These are phyloP conservation scores for Physcomitrellopsis africana DNA, from an alignment of 225 moss, liverwort and hornwort genomes.

Conservation along the genomic window DNA sequence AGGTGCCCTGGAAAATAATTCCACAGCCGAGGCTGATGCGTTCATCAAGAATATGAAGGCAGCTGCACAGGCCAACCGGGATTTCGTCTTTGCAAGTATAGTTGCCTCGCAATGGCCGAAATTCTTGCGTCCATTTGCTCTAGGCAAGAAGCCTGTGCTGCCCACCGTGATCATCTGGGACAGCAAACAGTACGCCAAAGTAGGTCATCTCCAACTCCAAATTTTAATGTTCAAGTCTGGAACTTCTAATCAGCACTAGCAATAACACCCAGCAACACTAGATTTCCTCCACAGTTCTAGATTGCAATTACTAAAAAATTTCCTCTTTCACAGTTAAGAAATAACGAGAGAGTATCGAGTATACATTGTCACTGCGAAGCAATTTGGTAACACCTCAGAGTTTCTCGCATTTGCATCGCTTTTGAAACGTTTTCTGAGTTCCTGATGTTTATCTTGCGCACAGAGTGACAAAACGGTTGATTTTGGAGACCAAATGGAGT, in stretches of 20 bases:
- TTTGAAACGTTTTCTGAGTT: neutral
- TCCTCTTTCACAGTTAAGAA: neutral
- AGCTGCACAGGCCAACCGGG: slow-evolving; percentile 69
- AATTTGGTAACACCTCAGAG: neutral
- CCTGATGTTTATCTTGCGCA: slow-evolving; percentile 14
- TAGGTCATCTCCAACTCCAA: slow-evolving; percentile 35
- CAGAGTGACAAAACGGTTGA: slow-evolving; percentile 65
- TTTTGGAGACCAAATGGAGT: slow-evolving; percentile 61
- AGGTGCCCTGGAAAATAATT: slow-evolving; percentile 54
- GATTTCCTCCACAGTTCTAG: neutral
- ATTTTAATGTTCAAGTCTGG: neutral
- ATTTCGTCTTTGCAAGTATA: slow-evolving; percentile 72
- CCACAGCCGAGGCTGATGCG: slow-evolving; percentile 37
- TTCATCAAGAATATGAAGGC: slow-evolving; percentile 74
- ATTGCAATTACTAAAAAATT: neutral
- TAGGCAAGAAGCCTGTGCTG: slow-evolving; percentile 62
- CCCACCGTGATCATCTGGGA: slow-evolving; percentile 87
- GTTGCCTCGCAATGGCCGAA: slow-evolving; percentile 68
- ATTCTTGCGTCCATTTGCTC: slow-evolving; percentile 80
- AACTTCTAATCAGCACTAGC: slow-evolving; percentile 10
- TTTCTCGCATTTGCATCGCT: neutral
- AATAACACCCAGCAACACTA: slow-evolving; percentile 1
- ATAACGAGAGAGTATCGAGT: neutral
- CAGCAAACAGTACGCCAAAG: slow-evolving; percentile 61
- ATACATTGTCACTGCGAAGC: neutral